A percentile compares a stretch with the other conserved stretches of the same genome.
Evolutionary conservation across 306 rosid species (phyloP).

Genomic region (Gillenia trifoliata): DNA sequence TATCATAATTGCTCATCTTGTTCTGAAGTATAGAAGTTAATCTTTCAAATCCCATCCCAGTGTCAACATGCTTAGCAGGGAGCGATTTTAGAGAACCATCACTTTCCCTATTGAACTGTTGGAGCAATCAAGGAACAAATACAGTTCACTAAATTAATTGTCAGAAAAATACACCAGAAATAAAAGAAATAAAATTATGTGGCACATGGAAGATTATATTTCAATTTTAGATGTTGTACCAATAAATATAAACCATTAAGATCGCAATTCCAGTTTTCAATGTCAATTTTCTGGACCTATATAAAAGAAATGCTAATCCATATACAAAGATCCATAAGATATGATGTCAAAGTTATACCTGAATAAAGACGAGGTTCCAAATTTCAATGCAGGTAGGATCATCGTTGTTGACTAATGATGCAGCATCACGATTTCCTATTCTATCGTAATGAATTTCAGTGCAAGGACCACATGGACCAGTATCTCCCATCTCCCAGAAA

Average conservation of each 20-base stretch:
- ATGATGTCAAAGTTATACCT: constrained; percentile 41
- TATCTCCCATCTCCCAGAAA: constrained; percentile 99
- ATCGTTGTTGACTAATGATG: constrained; percentile 80
- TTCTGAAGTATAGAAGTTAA: constrained; percentile 82
- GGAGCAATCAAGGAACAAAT: constrained; percentile 10
- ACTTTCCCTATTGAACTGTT: constrained; percentile 87
- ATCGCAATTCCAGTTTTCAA: not conserved
- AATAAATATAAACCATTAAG: not conserved
- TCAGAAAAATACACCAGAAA: not conserved
- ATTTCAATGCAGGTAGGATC: constrained; percentile 97
- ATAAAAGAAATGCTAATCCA: not conserved
- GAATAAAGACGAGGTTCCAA: constrained; percentile 97
- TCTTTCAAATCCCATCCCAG: constrained; percentile 94
- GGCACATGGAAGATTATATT: not conserved
- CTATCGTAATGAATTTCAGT: constrained; percentile 95
- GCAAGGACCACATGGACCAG: constrained; percentile 99
- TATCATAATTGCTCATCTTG: constrained; percentile 95
- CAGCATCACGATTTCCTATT: constrained; percentile 93
- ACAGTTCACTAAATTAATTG: not conserved
- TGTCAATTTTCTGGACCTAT: not conserved
- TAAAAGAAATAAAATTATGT: not conserved
- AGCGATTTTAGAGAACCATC: constrained; percentile 79
- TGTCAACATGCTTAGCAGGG: constrained; percentile 98
- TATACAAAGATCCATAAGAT: constrained; percentile 3
- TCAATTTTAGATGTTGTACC: not conserved